These are phyloP conservation scores for Penicillium nordicum DNA, from an alignment of 2,329 filamentous ascomycete species.

Conservation along the genomic window DNA sequence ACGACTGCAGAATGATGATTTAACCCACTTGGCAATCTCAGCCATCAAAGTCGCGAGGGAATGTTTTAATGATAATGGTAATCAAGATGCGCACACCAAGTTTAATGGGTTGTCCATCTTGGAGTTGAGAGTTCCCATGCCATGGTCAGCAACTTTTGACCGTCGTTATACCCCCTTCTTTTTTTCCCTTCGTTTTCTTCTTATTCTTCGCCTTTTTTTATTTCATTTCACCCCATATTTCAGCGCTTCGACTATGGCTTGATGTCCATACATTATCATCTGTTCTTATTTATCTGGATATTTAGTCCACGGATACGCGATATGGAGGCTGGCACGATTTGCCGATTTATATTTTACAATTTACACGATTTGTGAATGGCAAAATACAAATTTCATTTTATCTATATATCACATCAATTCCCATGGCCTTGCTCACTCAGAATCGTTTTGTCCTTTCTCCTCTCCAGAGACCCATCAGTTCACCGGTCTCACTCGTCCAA, in stretches of 20 bases:
- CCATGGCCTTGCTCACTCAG: constrained; percentile 16
- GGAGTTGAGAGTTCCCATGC: constrained; percentile 13
- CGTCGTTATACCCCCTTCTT: constrained; percentile 18
- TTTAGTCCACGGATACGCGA: background rate
- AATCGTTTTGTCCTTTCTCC: constrained; percentile 54
- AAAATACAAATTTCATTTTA: background rate
- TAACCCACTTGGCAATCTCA: constrained; percentile 23
- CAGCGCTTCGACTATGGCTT: constrained; percentile 7
- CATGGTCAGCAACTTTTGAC: constrained; percentile 4
- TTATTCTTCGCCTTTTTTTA: constrained; percentile 4
- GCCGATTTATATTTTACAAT: background rate
- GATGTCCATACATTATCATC: constrained; percentile 6
- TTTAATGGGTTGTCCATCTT: constrained; percentile 7
- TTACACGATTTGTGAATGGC: background rate
- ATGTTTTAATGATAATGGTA: constrained; percentile 38
- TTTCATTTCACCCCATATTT: background rate
- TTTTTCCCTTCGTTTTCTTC: constrained; percentile 5
- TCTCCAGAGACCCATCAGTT: constrained; percentile 61
- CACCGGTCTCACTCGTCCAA: constrained; percentile 61
- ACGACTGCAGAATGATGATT: constrained; percentile 28
- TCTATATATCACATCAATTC: constrained; percentile 9
- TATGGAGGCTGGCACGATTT: constrained; percentile 1
- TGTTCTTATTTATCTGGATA: background rate
- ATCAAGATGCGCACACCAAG: constrained; percentile 21
- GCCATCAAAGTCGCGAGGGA: constrained; percentile 19